These are phyloP conservation scores for Debaryomyces subglobosus DNA, from an alignment of 1,139 yeast genomes.

Conservation along the genomic window DNA sequence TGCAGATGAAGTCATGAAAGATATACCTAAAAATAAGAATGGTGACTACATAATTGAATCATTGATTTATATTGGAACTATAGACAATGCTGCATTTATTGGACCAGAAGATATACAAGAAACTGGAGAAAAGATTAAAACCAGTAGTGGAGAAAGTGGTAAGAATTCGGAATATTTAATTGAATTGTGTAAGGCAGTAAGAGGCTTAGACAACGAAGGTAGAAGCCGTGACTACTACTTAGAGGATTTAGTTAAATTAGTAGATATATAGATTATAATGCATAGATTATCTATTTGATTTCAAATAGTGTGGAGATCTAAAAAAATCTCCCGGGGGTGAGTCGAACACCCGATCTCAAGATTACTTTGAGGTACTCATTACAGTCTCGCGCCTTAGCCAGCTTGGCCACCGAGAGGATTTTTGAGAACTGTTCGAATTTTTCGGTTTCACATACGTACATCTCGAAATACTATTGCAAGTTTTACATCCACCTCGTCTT, in stretches of 20 bases:
- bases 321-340: slow-evolving; percentile 75
- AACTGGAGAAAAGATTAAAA: slow-evolving; percentile 64
- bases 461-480: background rate
- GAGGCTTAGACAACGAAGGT: slow-evolving; percentile 43
- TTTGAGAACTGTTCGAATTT: background rate
- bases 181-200: slow-evolving; percentile 55
- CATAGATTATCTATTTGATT: background rate
- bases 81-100: slow-evolving; percentile 76
- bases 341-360: slow-evolving; percentile 87
- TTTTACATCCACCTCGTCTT: background rate
- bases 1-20: slow-evolving; percentile 13
- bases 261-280: slow-evolving; percentile 1
- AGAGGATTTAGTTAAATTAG: slow-evolving; percentile 32
- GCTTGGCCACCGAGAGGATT: slow-evolving; percentile 74
- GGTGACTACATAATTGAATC: slow-evolving; percentile 56
- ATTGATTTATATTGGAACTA: slow-evolving; percentile 80
- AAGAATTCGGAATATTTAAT: slow-evolving; percentile 70
- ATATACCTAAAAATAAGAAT: slow-evolving; percentile 24
- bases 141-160: slow-evolving; percentile 79
- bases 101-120: slow-evolving; percentile 69
- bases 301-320: slow-evolving; percentile 21
- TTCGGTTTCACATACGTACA: background rate
- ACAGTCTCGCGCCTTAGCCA: slow-evolving; percentile 86
- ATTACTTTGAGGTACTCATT: slow-evolving; percentile 54
- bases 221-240: slow-evolving; percentile 37